Conservation (phyloP, 2,329 filamentous ascomycete species). For the Aspergillus sojae region DNA sequence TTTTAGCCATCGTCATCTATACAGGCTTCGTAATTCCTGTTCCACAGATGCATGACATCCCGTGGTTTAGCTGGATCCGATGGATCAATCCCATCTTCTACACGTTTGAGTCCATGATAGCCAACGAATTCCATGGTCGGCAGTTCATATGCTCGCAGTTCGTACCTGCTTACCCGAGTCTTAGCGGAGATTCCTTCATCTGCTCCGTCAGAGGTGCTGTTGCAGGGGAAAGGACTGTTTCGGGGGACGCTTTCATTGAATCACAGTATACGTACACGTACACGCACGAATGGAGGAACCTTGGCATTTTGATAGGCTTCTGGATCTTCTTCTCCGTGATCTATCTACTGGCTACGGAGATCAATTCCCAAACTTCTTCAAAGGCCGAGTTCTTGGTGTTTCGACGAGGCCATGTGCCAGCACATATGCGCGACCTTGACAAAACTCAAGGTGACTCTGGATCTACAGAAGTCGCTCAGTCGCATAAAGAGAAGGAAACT, state of each 20-base stretch:
- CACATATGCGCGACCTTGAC: constrained; percentile 30
- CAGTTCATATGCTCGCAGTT: constrained; percentile 58
- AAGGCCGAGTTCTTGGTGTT: constrained; percentile 73
- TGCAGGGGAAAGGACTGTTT: constrained; percentile 57
- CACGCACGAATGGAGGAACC: constrained; percentile 66
- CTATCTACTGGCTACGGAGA: constrained; percentile 66
- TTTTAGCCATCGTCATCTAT: constrained; percentile 64
- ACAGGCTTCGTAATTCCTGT: constrained; percentile 67
- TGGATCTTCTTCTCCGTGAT: constrained; percentile 64
- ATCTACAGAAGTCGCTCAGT: constrained; percentile 18
- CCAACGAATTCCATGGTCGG: constrained; percentile 61
- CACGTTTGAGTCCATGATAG: constrained; percentile 63
- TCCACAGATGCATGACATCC: constrained; percentile 53
- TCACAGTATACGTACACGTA: constrained; percentile 60
- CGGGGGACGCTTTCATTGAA: constrained; percentile 63
- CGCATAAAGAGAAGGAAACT: constrained; percentile 13
- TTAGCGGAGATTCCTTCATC: constrained; percentile 53
- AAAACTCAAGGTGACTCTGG: constrained; percentile 24
- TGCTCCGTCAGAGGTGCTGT: constrained; percentile 59
- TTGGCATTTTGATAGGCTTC: constrained; percentile 69
- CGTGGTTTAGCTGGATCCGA: constrained; percentile 69
- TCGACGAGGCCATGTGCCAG: constrained; percentile 56
- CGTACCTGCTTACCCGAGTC: constrained; percentile 49
- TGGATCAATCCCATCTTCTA: constrained; percentile 69
- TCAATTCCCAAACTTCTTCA: constrained; percentile 65